A percentile compares a stretch with the other conserved stretches of the same genome.
phyloP scores from a whole-genome alignment of 1,139 yeast genomes.

The Saccharomyces hybrid region DNA sequence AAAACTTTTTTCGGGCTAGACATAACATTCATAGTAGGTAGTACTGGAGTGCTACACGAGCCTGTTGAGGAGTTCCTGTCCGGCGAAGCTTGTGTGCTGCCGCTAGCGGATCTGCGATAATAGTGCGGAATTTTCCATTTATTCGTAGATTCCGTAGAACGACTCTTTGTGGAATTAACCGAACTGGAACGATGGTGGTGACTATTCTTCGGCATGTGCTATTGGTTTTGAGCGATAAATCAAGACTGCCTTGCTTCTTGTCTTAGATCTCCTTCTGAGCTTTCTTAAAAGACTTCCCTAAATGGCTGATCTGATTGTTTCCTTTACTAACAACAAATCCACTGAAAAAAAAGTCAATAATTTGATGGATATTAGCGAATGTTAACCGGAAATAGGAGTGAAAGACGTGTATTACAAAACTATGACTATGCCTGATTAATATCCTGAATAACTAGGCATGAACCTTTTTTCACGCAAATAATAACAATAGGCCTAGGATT shows the following conservation, averaged over 20 bases:
- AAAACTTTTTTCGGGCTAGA: constrained; percentile 27
- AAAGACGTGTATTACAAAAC: background rate
- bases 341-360: background rate
- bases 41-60: constrained; percentile 1
- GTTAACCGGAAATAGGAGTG: background rate
- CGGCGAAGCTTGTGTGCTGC: constrained; percentile 6
- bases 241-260: background rate
- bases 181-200: constrained; percentile 1
- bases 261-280: background rate
- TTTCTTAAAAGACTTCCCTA: background rate
- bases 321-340: background rate
- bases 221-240: background rate
- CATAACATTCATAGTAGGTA: constrained; percentile 17
- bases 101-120: constrained; percentile 18
- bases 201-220: constrained; percentile 1
- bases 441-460: background rate
- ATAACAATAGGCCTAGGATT: background rate
- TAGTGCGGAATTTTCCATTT: constrained; percentile 33
- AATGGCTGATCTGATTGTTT: background rate
- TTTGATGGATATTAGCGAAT: background rate
- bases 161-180: constrained; percentile 8
- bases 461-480: background rate
- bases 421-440: background rate
- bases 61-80: constrained; percentile 6
- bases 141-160: constrained; percentile 21